Base-by-base conservation (phyloP, 768 basidiomycete genomes). In the Psilocybe subaeruginosa region DNA sequence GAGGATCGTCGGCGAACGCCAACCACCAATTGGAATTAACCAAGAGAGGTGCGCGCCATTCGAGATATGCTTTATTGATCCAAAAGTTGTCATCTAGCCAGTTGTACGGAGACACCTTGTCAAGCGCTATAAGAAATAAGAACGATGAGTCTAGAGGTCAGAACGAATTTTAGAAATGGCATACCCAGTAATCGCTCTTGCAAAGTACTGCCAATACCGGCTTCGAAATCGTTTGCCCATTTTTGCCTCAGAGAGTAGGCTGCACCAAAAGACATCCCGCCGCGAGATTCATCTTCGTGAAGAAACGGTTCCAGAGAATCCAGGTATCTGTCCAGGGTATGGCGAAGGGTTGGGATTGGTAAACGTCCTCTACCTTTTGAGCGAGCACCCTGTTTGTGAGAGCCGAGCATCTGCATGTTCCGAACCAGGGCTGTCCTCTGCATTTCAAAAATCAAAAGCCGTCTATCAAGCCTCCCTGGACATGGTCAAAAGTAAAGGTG, bases 11-110 rank as follows among this genome's bases (percentile, higher is more conserved):
- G 46, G 82, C 78, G 71, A 95, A 91, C 2, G 93, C 80, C 23
- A 97, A 78, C 96, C 96, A 98, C 95, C 95, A 98, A 70, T 97
- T 98, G 3, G 95, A 96, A 72, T 98, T 90, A 65, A 99, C 76
- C 58, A 92, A 79, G 9, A 99, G 77, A 0, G 96, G 95, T 0
- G 85, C 85, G 33, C 96, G 84, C 88, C 89, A 93, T 74, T 92
- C 90, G 52, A 91, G 87, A 73, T 99, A 99, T 1, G 93, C 87
- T 67, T 90, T 90, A 67, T 90, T 86, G 60, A 86, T 76, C 97
- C 96, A 98, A 66, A 97, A 89, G 58, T 92, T 94, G 72, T 98
- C 95, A 64, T 96, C 86, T 9, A 99, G 83, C 96, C 96, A 99
- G 71, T 97, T 97, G 72, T 89, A 79, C 0, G 94, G 93, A 6